These are phyloP conservation scores for Chalciporus pseudorubinellus DNA, from an alignment of 768 basidiomycete genomes.

Conservation along the genomic window DNA sequence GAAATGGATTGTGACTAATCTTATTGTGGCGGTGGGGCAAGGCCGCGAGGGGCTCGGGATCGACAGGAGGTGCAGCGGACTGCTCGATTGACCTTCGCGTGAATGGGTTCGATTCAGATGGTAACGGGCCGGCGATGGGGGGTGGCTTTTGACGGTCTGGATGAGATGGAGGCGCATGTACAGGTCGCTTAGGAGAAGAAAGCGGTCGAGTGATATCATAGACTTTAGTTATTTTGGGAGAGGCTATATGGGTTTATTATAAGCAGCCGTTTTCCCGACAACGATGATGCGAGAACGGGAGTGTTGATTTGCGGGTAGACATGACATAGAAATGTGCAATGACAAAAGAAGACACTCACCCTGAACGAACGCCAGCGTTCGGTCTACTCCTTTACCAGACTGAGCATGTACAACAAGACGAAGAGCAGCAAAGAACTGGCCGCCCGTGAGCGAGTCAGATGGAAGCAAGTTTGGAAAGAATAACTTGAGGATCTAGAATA, in stretches of 20 bases:
- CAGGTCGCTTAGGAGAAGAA: constrained; percentile 25
- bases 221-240: constrained; percentile 7
- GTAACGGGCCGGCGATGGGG: constrained; percentile 16
- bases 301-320: constrained; percentile 1
- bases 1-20: constrained; percentile 33
- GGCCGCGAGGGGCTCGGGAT: constrained; percentile 3
- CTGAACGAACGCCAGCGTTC: constrained; percentile 71
- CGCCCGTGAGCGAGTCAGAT: constrained; percentile 55
- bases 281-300: background rate
- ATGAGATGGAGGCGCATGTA: constrained; percentile 26
- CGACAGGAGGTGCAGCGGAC: background rate
- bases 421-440: constrained; percentile 75
- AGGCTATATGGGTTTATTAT: constrained; percentile 18
- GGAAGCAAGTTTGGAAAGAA: constrained; percentile 57
- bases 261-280: background rate
- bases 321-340: background rate
- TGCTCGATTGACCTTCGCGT: constrained; percentile 22
- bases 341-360: constrained; percentile 40
- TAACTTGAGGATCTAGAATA: constrained; percentile 56
- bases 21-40: constrained; percentile 16
- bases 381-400: constrained; percentile 60
- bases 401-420: constrained; percentile 64
- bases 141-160: constrained; percentile 26
- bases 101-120: constrained; percentile 32
- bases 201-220: constrained; percentile 5